These are phyloP conservation scores for Neurospora sp. DNA, from an alignment of 495 filamentous ascomycete species.

Conservation along the genomic window DNA sequence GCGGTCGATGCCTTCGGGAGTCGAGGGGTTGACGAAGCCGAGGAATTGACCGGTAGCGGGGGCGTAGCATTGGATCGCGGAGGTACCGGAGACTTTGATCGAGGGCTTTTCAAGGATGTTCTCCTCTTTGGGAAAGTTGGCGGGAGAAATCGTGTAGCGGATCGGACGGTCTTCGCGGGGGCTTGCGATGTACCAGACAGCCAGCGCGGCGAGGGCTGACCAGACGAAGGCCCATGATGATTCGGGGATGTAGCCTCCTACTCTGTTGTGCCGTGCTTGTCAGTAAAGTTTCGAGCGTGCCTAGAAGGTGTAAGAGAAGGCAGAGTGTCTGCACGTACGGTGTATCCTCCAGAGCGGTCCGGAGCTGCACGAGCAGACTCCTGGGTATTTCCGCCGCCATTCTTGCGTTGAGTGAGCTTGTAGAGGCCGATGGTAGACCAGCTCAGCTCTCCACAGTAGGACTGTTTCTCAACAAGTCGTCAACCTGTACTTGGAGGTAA, in stretches of 20 bases:
- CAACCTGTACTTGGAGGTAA: not conserved
- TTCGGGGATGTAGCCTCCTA: conserved; percentile 3
- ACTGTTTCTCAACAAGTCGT: not conserved
- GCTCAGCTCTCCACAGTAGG: not conserved
- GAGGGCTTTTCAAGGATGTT: conserved; percentile 52
- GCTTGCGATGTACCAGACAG: conserved; percentile 18
- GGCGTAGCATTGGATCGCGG: conserved; percentile 73
- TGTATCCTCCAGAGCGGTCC: conserved; percentile 4
- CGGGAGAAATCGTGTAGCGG: conserved; percentile 28
- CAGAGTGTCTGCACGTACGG: not conserved
- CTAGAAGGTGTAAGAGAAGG: not conserved
- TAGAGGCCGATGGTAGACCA: not conserved
- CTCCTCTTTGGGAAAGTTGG: conserved; percentile 35
- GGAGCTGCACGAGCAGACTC: conserved; percentile 14
- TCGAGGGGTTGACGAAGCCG: conserved; percentile 69
- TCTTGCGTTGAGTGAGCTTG: not conserved
- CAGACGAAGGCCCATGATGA: conserved; percentile 10
- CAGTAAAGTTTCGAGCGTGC: not conserved
- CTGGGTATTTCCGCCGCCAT: conserved; percentile 2
- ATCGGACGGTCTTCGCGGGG: conserved; percentile 26
- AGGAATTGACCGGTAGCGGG: conserved; percentile 82
- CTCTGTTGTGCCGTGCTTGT: not conserved
- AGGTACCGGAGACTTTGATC: conserved; percentile 44
- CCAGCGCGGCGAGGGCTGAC: conserved; percentile 16
- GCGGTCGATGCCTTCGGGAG: conserved; percentile 66